Evolutionary conservation across 2,329 filamentous ascomycete genomes (phyloP).

Genomic region (Claviceps sorghi): DNA sequence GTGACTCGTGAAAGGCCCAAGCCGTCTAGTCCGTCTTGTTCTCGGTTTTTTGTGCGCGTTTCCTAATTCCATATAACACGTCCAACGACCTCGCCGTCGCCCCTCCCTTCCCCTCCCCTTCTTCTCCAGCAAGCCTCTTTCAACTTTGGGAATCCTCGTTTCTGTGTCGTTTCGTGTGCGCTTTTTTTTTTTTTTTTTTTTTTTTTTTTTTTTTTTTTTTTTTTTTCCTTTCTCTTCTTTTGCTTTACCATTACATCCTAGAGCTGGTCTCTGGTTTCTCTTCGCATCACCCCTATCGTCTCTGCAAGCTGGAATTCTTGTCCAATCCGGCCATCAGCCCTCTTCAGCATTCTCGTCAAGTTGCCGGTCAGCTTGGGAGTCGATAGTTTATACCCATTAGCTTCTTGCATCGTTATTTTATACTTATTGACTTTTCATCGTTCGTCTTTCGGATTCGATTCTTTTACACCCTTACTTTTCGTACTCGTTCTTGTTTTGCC

Average conservation of each 20-base stretch:
- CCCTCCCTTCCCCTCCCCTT: constrained; percentile 27
- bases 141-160: constrained; percentile 39
- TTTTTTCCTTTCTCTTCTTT: constrained; percentile 17
- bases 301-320: constrained; percentile 7
- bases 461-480: constrained; percentile 7
- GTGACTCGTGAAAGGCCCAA: too few species aligned
- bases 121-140: constrained; percentile 51
- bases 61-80: neutral
- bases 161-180: constrained; percentile 26
- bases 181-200: neutral
- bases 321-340: constrained; percentile 3
- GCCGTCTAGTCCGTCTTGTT: neutral
- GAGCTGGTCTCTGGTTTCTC: constrained; percentile 40
- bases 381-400: neutral
- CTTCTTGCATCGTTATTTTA: neutral
- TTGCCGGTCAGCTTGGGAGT: constrained; percentile 28
- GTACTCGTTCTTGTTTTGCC: neutral
- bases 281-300: constrained; percentile 17
- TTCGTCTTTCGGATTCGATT: constrained; percentile 6
- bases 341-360: constrained; percentile 10
- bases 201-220: constrained; percentile 11
- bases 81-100: constrained; percentile 5
- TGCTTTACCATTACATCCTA: constrained; percentile 23
- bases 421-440: neutral
- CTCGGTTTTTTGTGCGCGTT: neutral